Evolutionary conservation across 306 rosid genomes (phyloP), one percentile per base, ranked within the genome.

Genomic region (Erythrophleum fordii): DNA sequence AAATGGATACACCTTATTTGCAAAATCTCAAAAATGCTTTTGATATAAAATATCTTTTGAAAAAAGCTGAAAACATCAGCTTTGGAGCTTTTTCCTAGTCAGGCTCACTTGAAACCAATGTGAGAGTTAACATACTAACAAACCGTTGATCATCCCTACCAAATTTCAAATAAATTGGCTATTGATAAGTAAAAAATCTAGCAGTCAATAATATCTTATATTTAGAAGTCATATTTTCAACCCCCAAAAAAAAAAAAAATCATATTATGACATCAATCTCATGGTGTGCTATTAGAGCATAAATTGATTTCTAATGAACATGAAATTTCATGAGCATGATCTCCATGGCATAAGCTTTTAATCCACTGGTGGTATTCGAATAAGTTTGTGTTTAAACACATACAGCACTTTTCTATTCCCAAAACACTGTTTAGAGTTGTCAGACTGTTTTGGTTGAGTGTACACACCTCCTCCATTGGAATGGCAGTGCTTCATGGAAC

Each of bases 391-490:
- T 34, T 62, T 62, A 7, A 18, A 64, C 20, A 8, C 20, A 3
- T n/a, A n/a, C 0, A 65, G 23, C 28, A 65, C 0, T 35, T 65
- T 65, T 35, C 26, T 34, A 52, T 16, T 66, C 45, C 26, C 76
- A 64, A 64, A 71, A 80, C 59, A 76, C 26, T 12, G 66, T 68
- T 70, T 46, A 28, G 68, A 29, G 60, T 42, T 61, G 79, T 45
- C 53, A 84, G 23, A 48, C 16, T 65, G 28, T 51, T 75, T 64
- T 59, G 71, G 56, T 44, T 45, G 44, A 28, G 73, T 28, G 67
- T 37, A 78, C 11, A 77, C 46, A 84, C 67, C 42, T 62, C 67
- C 76, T 51, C 45, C 17, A 23, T 59, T 80, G 65, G 51, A 71
- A 68, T 65, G 37, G 20, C 72, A 68, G 58, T 34, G 55, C 79